These are phyloP conservation scores for Ophiostoma triangulosporum DNA, from an alignment of 2,329 filamentous ascomycete species.

Conservation along the genomic window DNA sequence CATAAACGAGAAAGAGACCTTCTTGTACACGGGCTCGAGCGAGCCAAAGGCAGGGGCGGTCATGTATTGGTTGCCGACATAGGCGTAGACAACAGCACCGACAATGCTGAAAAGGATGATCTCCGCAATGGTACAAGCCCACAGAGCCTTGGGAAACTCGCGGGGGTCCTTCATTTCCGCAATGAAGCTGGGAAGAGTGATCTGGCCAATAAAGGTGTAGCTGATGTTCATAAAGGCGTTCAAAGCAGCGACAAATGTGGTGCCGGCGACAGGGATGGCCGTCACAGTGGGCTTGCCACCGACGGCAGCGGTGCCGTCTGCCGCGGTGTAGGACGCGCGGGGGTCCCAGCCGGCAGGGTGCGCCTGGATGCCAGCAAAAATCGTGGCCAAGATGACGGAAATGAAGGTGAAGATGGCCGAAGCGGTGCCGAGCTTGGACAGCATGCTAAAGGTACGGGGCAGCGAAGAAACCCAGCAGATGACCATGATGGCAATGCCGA, in stretches of 20 bases:
- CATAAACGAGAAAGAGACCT: conserved; percentile 89
- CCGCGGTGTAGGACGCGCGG: conserved; percentile 24
- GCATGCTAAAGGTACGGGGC: conserved; percentile 69
- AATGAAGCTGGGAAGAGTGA: conserved; percentile 87
- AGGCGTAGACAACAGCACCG: conserved; percentile 70
- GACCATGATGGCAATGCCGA: conserved; percentile 59
- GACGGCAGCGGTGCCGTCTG: conserved; percentile 18
- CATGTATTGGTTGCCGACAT: conserved; percentile 80
- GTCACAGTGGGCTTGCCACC: conserved; percentile 54
- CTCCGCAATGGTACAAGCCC: conserved; percentile 79
- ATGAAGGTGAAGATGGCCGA: conserved; percentile 84
- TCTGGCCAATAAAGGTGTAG: conserved; percentile 93
- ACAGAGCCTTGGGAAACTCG: conserved; percentile 88
- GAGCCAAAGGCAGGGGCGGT: conserved; percentile 79
- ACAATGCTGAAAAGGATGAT: conserved; percentile 76
- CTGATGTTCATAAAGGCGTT: conserved; percentile 89
- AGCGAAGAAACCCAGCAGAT: conserved; percentile 70
- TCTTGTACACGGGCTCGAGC: conserved; percentile 66
- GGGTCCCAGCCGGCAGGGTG: conserved; percentile 57
- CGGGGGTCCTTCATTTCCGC: conserved; percentile 74
- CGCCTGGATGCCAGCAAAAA: conserved; percentile 65
- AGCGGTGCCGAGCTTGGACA: conserved; percentile 64
- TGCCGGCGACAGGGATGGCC: conserved; percentile 52
- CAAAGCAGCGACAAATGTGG: conserved; percentile 70
- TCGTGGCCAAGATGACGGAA: conserved; percentile 69